Conservation (phyloP, 306 rosid species). For the Inga laurina region DNA sequence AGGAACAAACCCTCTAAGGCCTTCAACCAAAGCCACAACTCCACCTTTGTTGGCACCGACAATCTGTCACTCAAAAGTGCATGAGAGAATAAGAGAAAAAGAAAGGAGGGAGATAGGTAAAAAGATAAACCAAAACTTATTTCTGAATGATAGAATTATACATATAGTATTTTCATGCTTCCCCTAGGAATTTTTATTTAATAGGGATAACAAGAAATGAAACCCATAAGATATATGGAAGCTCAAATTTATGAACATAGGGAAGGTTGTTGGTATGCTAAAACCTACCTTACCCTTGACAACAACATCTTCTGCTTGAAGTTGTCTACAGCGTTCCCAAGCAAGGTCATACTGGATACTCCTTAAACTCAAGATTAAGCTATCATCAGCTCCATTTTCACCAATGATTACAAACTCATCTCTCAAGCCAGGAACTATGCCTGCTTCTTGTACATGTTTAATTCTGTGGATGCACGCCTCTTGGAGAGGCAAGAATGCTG, state of each 20-base stretch:
- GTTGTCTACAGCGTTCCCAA: conserved; percentile 97
- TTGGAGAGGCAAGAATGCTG: conserved; percentile 79
- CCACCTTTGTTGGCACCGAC: conserved; percentile 92
- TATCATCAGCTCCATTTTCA: conserved; percentile 78
- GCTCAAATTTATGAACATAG: conserved; percentile 9
- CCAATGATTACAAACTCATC: conserved; percentile 86
- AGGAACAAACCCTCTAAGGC: conserved; percentile 93
- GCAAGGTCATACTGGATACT: conserved; percentile 78
- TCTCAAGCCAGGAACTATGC: conserved; percentile 71
- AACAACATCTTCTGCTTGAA: conserved; percentile 93
- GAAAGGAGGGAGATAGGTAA: not conserved
- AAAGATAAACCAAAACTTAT: conserved; percentile 9
- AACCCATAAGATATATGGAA: not conserved
- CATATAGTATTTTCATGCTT: conserved; percentile 7
- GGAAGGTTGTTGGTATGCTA: conserved; percentile 17
- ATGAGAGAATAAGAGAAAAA: not conserved
- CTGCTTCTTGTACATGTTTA: conserved; percentile 79
- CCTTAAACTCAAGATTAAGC: conserved; percentile 79
- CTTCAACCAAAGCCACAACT: conserved; percentile 90
- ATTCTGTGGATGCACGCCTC: conserved; percentile 75
- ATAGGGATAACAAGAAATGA: conserved; percentile 10
- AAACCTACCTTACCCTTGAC: conserved; percentile 95
- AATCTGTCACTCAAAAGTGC: conserved; percentile 56
- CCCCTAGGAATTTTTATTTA: not conserved
- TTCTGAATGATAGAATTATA: not conserved